Base-by-base conservation (phyloP, 257 asterid genomes). In the Knoxia roxburghii region DNA sequence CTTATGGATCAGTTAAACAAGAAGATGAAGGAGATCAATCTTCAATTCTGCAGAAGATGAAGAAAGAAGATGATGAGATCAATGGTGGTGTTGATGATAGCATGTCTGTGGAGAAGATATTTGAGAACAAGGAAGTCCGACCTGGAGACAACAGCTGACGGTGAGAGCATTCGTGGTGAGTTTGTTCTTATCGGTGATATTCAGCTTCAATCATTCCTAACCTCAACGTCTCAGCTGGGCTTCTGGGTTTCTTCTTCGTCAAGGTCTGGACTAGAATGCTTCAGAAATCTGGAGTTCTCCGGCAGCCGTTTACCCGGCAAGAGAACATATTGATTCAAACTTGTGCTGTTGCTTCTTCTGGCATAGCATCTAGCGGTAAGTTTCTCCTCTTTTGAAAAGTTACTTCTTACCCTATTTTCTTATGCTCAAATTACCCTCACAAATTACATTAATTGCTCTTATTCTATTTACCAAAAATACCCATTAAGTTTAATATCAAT, bases 261-360 rank as follows among this genome's bases (percentile, higher is more conserved):
- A 88, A 80, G 68, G 73, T 80, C 3, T 88, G 94, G 94, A 88
- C 91, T 1, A 74, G 66, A 46, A 13, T 82, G 2, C 71, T 82
- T 0, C 76, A 77, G 1, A 79, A 78, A 74, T 79, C 81, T n/a
- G 89, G 91, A 7, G 0, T 79, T 8, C 21, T 81, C 59, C 79
- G 27, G 39, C 93, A 80, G 65, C 96, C 93, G 0, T 88, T 88
- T 29, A 88, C 93, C 6, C 77, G 93, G 1, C 93, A 88, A 66
- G 93, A 88, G 52, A 87, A 87, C 65, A 87, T 92, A 0, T 90
- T 87, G 30, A 85, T 87, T 65, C 95, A 87, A 72, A 87, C 96
- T 0, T 88, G 94, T 45, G 87, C 84, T n/a, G 87, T 86, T 33
- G 96, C 96, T 48, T 52, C 96, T 23, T 71, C 90, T 2, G 94